Base-by-base conservation (phyloP, 805 yeast species). In the Kodamaea restingae region DNA sequence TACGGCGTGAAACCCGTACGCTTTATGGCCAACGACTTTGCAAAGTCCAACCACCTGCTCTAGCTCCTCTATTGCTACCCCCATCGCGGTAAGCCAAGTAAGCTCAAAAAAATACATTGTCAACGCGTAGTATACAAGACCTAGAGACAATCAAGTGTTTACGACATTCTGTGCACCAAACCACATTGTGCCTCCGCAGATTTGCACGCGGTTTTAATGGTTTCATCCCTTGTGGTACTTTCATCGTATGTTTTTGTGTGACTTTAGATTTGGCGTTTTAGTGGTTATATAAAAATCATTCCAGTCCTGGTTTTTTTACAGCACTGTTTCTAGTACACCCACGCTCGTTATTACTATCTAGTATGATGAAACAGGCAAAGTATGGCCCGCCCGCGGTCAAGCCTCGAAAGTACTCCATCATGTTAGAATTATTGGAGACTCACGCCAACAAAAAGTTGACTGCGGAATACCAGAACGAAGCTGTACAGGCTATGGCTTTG, bases 391-490 rank as follows among this genome's bases (percentile, higher is more conserved):
- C 72, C 4, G 53, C 47, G 25, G 46, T 55, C 29, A 55, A 52
- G 38, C 55, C 62, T 1, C 50, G 59, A 38, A 56, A 65, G 4
- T 73, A 74, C 51, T 59, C 68, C n/a, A 43, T 66, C 15, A 59
- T 56, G 48, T 59, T 76, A 26, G 81, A 76, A 48, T 57, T 63
- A 8, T 55, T 72, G 32, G 82, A 76, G 51, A 58, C 67, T 11
- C 67, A 58, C 44, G 65, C 71, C 31, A 75, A 76, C 52, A 61
- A 60, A 33, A 58, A 57, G 36, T 58, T 73, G 33, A 55, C 59
- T 7, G 50, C 57, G 18, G 81, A 76, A 47, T 76, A 76, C 49
- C 39, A 58, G 15, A 38, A 50, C 4, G 70, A 71, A 14, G 62
- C 72, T 32, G 58, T 60, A 7, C 46, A 50, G 26, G 70, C 71